These are phyloP conservation scores for Aspergillus ochraceus DNA, from an alignment of 2,329 filamentous ascomycete species.

Conservation along the genomic window DNA sequence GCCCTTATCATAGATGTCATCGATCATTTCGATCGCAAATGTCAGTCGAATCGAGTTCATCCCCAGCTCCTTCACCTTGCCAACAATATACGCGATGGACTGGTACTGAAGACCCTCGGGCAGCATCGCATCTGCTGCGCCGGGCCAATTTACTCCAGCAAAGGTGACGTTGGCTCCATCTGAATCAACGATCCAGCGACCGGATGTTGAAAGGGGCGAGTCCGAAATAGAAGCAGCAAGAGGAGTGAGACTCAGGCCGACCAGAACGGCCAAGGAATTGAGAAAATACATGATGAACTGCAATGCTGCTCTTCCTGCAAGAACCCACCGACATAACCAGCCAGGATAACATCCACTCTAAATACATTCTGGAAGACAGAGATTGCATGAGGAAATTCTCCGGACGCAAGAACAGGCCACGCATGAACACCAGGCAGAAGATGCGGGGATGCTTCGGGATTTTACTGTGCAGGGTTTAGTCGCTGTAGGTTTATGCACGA, in stretches of 20 bases:
- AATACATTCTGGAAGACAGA: background rate
- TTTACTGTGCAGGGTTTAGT: too few species aligned
- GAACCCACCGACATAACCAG: background rate
- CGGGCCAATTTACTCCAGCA: constrained; percentile 35
- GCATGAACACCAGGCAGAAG: background rate
- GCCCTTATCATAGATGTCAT: constrained; percentile 43
- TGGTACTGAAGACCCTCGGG: constrained; percentile 34
- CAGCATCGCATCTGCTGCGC: constrained; percentile 32
- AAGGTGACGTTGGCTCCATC: constrained; percentile 30
- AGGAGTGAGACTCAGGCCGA: background rate
- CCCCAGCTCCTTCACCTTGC: constrained; percentile 30
- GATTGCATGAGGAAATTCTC: background rate
- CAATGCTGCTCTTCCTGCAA: background rate
- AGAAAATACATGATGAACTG: background rate
- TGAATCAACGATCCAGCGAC: constrained; percentile 43
- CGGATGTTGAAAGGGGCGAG: constrained; percentile 13
- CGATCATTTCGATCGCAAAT: constrained; percentile 44
- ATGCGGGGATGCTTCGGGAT: too few species aligned
- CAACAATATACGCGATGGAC: constrained; percentile 27
- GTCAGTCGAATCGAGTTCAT: constrained; percentile 39
- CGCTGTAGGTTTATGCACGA: too few species aligned
- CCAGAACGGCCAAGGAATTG: background rate
- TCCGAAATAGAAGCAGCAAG: background rate
- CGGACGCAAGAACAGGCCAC: background rate
- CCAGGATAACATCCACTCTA: background rate